Evolutionary conservation across 768 basidiomycete species (phyloP).

Genomic region (Pleurotus djamor): DNA sequence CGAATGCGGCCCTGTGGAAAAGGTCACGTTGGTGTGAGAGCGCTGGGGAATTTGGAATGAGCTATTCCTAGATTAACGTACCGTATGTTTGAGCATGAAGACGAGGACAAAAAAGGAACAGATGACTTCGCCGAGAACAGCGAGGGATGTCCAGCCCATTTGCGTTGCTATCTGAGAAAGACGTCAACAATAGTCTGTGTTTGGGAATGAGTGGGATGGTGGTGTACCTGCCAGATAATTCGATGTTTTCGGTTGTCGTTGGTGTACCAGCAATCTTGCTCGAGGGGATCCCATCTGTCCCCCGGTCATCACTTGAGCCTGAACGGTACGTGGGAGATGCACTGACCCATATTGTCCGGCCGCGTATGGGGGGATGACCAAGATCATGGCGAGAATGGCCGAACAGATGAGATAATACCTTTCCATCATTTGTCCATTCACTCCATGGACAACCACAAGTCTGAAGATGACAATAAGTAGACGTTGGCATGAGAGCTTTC

Average conservation of each 20-base stretch:
- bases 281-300: slow-evolving; percentile 18
- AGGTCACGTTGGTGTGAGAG: too few relatives aligned
- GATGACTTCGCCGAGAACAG: slow-evolving; percentile 9
- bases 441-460: slow-evolving; percentile 14
- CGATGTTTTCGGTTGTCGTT: slow-evolving; percentile 14
- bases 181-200: background rate
- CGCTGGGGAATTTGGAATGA: background rate
- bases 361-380: slow-evolving; percentile 17
- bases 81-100: slow-evolving; percentile 9
- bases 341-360: slow-evolving; percentile 16
- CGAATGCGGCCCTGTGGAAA: background rate
- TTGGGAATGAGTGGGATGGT: background rate
- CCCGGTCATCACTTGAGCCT: too few relatives aligned
- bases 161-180: slow-evolving; percentile 15
- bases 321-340: background rate
- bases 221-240: slow-evolving; percentile 11
- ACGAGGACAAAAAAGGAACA: slow-evolving; percentile 3
- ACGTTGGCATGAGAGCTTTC: background rate
- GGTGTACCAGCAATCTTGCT: slow-evolving; percentile 17
- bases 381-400: slow-evolving; percentile 4
- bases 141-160: slow-evolving; percentile 7
- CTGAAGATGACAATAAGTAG: background rate
- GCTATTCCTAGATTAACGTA: background rate
- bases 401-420: slow-evolving; percentile 12
- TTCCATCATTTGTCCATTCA: slow-evolving; percentile 16